A percentile compares a stretch with the other conserved stretches of the same genome.
phyloP scores from a whole-genome alignment of 164 flowering plant genomes.

The Nymphaea colorata region DNA sequence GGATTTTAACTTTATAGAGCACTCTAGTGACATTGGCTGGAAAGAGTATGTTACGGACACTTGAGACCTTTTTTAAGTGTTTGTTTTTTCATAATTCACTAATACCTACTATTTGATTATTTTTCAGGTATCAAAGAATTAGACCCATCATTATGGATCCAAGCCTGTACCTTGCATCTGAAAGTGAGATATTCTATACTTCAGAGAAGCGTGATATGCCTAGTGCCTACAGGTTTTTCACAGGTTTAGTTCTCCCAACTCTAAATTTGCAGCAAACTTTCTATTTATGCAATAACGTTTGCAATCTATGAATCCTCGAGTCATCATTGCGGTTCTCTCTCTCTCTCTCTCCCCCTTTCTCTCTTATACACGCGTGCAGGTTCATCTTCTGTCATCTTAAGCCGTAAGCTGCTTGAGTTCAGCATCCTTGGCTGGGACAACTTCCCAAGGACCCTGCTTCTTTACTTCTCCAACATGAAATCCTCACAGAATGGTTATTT shows the following conservation, averaged over 20 bases:
- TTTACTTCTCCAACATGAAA: slow-evolving; percentile 17
- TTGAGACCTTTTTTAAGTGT: neutral
- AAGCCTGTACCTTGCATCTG: slow-evolving; percentile 18
- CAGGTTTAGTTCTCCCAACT: slow-evolving; percentile 10
- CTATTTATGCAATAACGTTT: neutral
- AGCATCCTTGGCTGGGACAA: slow-evolving; percentile 20
- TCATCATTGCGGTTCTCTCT: neutral
- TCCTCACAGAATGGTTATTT: slow-evolving; percentile 15
- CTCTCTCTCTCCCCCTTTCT: slow-evolving; percentile 1
- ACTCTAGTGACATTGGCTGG: slow-evolving; percentile 19
- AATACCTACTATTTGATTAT: neutral
- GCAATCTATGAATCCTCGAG: neutral
- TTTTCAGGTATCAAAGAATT: slow-evolving; percentile 16
- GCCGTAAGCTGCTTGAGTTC: slow-evolving; percentile 19
- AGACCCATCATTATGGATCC: slow-evolving; percentile 18
- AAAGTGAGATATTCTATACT: slow-evolving; percentile 10
- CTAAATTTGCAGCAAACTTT: neutral
- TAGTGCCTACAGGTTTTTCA: slow-evolving; percentile 16
- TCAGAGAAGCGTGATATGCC: slow-evolving; percentile 10
- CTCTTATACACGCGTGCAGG: neutral
- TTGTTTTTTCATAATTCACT: neutral
- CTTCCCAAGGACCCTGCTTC: slow-evolving; percentile 19
- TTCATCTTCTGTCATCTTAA: slow-evolving; percentile 14
- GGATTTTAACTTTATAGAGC: slow-evolving; percentile 20
- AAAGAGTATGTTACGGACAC: slow-evolving; percentile 12